Conservation (phyloP, 208 protist genomes). For the Leishmania turanica region DNA sequence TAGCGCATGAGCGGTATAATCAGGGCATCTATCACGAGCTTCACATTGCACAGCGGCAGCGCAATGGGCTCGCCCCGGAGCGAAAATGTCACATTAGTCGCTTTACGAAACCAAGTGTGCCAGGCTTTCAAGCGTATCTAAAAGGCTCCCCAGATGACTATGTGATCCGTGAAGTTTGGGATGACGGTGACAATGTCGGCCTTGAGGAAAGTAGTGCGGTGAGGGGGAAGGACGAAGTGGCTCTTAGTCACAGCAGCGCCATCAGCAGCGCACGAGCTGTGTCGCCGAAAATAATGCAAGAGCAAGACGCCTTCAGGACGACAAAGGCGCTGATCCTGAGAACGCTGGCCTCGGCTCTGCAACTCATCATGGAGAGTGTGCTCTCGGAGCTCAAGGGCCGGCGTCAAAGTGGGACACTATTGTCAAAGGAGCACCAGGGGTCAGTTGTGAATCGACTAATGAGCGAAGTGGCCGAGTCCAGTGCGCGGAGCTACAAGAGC, state of each 20-base stretch:
- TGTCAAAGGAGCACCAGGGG: slow-evolving; percentile 51
- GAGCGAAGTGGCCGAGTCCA: slow-evolving; percentile 53
- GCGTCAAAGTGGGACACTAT: slow-evolving; percentile 52
- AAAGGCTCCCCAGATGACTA: slow-evolving; percentile 76
- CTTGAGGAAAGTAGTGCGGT: neutral
- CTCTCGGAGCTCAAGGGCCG: slow-evolving; percentile 50
- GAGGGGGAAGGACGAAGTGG: neutral
- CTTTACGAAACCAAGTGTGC: slow-evolving; percentile 75
- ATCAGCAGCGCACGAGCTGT: neutral
- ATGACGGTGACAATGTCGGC: slow-evolving; percentile 18
- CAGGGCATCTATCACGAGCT: slow-evolving; percentile 85
- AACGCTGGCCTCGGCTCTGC: slow-evolving; percentile 50
- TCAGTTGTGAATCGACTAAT: slow-evolving; percentile 67
- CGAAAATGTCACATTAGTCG: slow-evolving; percentile 78
- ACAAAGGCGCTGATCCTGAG: slow-evolving; percentile 50
- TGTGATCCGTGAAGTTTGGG: slow-evolving; percentile 77
- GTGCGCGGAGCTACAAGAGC: slow-evolving; percentile 75
- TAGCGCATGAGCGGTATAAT: slow-evolving; percentile 84
- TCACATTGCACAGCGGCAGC: slow-evolving; percentile 69
- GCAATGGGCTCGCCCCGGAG: slow-evolving; percentile 63
- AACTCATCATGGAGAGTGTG: slow-evolving; percentile 58
- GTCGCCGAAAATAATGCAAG: slow-evolving; percentile 39
- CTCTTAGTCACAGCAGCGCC: slow-evolving; percentile 13
- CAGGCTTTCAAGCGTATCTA: slow-evolving; percentile 83
- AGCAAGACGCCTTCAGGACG: slow-evolving; percentile 38